Percentiles rank a stretch among this genome's conserved stretches.
Evolutionary conservation across 257 asterid genomes (phyloP).

Genomic region (Solanum rostratum): DNA sequence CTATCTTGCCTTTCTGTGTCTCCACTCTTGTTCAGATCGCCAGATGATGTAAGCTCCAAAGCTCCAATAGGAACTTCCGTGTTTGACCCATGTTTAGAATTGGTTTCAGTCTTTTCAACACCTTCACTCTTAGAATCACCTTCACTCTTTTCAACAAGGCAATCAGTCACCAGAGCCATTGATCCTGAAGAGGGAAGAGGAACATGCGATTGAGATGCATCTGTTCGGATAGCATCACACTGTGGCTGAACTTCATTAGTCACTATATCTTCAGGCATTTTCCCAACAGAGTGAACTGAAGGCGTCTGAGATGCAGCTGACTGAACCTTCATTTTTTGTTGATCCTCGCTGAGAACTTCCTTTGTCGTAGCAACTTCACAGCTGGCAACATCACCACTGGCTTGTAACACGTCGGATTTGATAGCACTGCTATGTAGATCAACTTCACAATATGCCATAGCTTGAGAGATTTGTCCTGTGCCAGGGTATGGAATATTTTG

Average conservation of each 20-base stretch:
- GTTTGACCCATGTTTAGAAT: neutral
- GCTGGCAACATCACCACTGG: neutral
- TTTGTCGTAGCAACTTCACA: neutral
- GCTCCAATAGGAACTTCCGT: neutral
- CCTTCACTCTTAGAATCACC: conserved; percentile 9
- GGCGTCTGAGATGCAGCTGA: neutral
- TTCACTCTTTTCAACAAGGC: neutral
- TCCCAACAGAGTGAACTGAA: neutral
- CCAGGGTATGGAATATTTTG: neutral
- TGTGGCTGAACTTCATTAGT: neutral
- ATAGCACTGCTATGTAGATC: neutral
- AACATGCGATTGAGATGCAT: neutral
- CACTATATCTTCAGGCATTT: neutral
- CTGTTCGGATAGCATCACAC: neutral
- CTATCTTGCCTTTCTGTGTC: neutral
- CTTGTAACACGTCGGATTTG: neutral
- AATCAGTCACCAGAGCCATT: conserved; percentile 8
- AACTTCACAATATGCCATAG: neutral
- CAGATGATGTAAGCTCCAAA: neutral
- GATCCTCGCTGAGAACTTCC: conserved; percentile 1
- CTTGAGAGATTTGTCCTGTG: neutral
- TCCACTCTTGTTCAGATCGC: neutral
- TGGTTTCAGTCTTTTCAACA: conserved; percentile 1
- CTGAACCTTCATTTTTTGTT: neutral
- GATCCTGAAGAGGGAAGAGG: neutral